Percentiles rank a stretch among this genome's conserved stretches.
Evolutionary conservation across 192 early-diverging fungal species (phyloP).

Genomic region (Endogone sp.): DNA sequence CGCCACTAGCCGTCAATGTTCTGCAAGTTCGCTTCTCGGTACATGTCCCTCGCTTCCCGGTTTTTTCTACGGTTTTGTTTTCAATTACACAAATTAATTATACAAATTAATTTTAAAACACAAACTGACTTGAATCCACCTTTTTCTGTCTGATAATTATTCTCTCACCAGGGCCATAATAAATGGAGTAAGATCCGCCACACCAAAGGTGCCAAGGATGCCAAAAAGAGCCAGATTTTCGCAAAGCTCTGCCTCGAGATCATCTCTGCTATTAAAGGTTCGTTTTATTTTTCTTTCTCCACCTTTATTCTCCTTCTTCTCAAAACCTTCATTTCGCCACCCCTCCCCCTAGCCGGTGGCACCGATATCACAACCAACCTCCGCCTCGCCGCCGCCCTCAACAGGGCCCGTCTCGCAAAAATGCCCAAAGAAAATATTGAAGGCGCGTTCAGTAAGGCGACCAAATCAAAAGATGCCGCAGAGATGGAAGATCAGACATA

Average conservation of each 20-base stretch:
- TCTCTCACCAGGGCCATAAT: conserved; percentile 46
- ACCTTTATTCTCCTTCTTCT: neutral
- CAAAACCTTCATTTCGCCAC: neutral
- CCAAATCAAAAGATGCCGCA: conserved; percentile 22
- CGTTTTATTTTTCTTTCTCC: neutral
- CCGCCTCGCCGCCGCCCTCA: conserved; percentile 52
- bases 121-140: too few relatives aligned
- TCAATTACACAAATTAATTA: too few relatives aligned
- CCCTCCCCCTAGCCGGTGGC: conserved; percentile 38
- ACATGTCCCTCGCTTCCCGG: too few relatives aligned
- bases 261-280: conserved; percentile 54
- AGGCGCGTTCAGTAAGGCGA: conserved; percentile 61
- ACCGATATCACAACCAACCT: conserved; percentile 53
- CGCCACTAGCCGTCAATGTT: too few relatives aligned
- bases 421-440: conserved; percentile 75
- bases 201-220: conserved; percentile 51
- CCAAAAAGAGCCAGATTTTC: conserved; percentile 47
- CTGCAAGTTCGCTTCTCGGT: too few relatives aligned
- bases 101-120: too few relatives aligned
- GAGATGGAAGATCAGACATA: conserved; percentile 47
- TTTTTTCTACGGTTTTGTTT: too few relatives aligned
- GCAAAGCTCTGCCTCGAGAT: conserved; percentile 62
- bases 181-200: conserved; percentile 65
- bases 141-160: too few relatives aligned
- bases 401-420: conserved; percentile 48